Evolutionary conservation across 352 stramenopile genomes (phyloP), one percentile per base, ranked within the genome.

Genomic region (Blastocystis sp.): DNA sequence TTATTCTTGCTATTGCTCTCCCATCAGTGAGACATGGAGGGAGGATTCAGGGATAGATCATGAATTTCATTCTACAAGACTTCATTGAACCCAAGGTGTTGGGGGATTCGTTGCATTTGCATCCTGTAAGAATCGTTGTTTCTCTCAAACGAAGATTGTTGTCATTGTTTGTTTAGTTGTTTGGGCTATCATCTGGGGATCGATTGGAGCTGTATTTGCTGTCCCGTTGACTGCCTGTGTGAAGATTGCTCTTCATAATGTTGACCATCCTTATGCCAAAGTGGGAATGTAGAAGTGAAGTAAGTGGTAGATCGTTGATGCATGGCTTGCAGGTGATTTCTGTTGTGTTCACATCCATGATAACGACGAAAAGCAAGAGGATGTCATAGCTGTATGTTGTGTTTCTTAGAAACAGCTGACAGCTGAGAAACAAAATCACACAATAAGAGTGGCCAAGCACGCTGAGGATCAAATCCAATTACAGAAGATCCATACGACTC

Each of bases 281-380:
- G 71, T 83, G 51, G 5, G 46, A 32, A 37, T 19, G 32, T n/a
- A n/a, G n/a, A n/a, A 46, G 29, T 54, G 14, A 11, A 39, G 32
- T 27, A 24, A 35, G 49, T 83, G 51, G 49, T 67, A 83, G 71
- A 83, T 83, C 27, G 46, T 83, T 35, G 46, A 83, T n/a, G 71
- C 71, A 0, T 83, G 71, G 71, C 49, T 83, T 1, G 39, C 42
- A 27, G 71, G 71, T 9, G 71, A 83, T 66, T 83, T 83, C 71
- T 83, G 71, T 51, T 83, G 71, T 63, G 71, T 83, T 11, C 71
- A 83, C 43, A 83, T 83, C 66, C 71, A 83, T 24, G 71, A 83
- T 54, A 6, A 83, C 19, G 51, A 80, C 12, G 39, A 35, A 35
- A 35, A 66, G 46, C 11, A 67, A 0, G 49, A 61, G 29, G 52